These are phyloP conservation scores for Moelleriella libera DNA, from an alignment of 2,329 filamentous ascomycete genomes.

Conservation along the genomic window DNA sequence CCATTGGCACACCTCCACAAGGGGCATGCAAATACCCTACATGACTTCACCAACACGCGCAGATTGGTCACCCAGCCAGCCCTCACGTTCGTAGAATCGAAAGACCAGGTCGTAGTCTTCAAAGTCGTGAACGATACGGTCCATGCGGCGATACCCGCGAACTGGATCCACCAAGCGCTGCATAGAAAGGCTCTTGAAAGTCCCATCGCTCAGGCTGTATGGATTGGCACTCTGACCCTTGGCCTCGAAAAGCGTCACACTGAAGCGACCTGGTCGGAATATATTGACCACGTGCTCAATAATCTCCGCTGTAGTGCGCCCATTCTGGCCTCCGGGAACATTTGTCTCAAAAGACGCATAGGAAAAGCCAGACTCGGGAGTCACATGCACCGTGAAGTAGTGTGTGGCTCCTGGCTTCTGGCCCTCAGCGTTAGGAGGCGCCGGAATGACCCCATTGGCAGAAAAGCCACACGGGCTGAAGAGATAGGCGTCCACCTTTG, in stretches of 20 bases:
- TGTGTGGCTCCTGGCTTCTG: conserved; percentile 43
- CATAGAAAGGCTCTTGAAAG: conserved; percentile 19
- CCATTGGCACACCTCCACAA: neutral
- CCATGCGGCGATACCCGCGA: conserved; percentile 73
- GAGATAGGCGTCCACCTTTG: conserved; percentile 87
- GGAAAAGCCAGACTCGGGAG: conserved; percentile 90
- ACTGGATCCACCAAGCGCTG: conserved; percentile 60
- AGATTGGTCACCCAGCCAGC: conserved; percentile 45
- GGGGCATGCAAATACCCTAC: neutral
- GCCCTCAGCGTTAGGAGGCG: conserved; percentile 34
- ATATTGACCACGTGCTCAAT: conserved; percentile 90
- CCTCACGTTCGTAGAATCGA: conserved; percentile 86
- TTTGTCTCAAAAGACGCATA: conserved; percentile 99
- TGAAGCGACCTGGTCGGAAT: conserved; percentile 96
- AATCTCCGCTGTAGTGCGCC: conserved; percentile 77
- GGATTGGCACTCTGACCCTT: conserved; percentile 41
- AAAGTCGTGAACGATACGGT: conserved; percentile 92
- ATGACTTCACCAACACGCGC: conserved; percentile 39
- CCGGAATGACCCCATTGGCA: conserved; percentile 87
- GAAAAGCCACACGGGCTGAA: conserved; percentile 97
- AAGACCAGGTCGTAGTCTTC: conserved; percentile 97
- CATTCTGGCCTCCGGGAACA: conserved; percentile 76
- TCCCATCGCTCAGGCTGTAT: conserved; percentile 26
- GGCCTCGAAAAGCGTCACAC: conserved; percentile 88
- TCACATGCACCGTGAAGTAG: conserved; percentile 98